Base-by-base conservation (phyloP, 345 rosid genomes). In the Durio zibethinus region DNA sequence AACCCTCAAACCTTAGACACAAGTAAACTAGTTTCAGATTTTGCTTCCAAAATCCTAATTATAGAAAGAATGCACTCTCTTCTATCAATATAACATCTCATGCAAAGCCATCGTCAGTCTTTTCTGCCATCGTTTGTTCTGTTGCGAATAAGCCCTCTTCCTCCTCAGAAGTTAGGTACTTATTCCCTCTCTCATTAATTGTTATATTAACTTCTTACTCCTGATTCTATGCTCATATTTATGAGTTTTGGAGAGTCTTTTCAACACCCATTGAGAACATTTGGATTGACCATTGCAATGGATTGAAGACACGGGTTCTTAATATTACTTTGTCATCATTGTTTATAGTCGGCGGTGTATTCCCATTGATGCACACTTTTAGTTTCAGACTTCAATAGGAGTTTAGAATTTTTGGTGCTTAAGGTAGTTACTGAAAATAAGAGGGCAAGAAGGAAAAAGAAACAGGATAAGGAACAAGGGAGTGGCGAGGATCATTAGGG, bases 71-170 rank as follows among this genome's bases (percentile, higher is more conserved):
- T 27, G 67, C 74, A 42, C 52, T 43, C 36, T 67, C 31, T 66
- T 54, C 66, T 2, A 5, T 53, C 29, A 12, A 27, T 40, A 25
- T 43, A 42, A 27, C 20, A 25, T 77, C 68, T 12, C 63, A 36
- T 53, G 42, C 74, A 67, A 77, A 67, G 66, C 73, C 31, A 42
- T 56, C 73, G 5, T 66, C 73, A 23, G 23, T 54, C 15, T 38
- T 66, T 5, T 27, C 74, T 20, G 29, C 65, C 40, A 23, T 73
- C 1, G 62, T 25, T 53, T 77, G 74, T 54, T 77, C 66, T 25
- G 79, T 74, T 76, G 50, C 73, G 38, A 76, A 76, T 65, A 77
- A 77, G 79, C 74, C 79, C 38, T 67, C 79, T 27, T 76, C 73
- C 47, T 25, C 79, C 53, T 76, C 79, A 6, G 74, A 77, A 52